Percentiles rank a stretch among this genome's conserved stretches.
Evolutionary conservation across 1,284 basidiomycete species (phyloP).

Genomic region (Ustilago xerochloae): DNA sequence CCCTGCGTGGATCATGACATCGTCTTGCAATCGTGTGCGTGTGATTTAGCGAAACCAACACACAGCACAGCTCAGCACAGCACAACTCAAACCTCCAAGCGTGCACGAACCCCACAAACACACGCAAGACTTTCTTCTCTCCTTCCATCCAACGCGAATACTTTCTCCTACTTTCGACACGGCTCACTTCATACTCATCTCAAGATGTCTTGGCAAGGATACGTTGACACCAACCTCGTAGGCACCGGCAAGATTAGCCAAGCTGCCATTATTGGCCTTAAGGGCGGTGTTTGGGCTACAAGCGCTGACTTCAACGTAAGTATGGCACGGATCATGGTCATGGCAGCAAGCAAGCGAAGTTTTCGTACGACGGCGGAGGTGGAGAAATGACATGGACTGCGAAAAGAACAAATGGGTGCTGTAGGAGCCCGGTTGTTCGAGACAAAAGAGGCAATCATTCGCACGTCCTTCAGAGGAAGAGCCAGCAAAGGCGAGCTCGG

Average conservation of each 20-base stretch:
- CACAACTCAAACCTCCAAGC: neutral
- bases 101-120: neutral
- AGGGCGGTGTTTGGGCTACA: slow-evolving; percentile 88
- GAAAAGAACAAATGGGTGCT: no score
- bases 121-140: slow-evolving; percentile 2
- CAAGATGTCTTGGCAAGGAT: slow-evolving; percentile 73
- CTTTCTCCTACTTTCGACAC: neutral
- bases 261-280: slow-evolving; percentile 86
- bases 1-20: slow-evolving; percentile 13
- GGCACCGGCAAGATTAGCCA: slow-evolving; percentile 79
- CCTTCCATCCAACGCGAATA: neutral
- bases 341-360: no score
- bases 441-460: no score
- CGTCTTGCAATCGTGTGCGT: neutral
- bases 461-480: no score
- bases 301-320: slow-evolving; percentile 79
- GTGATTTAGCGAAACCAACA: slow-evolving; percentile 8
- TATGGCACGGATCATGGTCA: slow-evolving; percentile 5
- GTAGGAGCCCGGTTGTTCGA: no score
- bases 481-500: no score
- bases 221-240: slow-evolving; percentile 87
- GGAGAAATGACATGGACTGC: no score
- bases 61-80: no score
- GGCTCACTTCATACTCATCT: neutral
- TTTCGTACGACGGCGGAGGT: no score